Evolutionary conservation across 805 yeast genomes (phyloP), one percentile per base, ranked within the genome.

Genomic region (Vanderwaltozyma tropicalis): DNA sequence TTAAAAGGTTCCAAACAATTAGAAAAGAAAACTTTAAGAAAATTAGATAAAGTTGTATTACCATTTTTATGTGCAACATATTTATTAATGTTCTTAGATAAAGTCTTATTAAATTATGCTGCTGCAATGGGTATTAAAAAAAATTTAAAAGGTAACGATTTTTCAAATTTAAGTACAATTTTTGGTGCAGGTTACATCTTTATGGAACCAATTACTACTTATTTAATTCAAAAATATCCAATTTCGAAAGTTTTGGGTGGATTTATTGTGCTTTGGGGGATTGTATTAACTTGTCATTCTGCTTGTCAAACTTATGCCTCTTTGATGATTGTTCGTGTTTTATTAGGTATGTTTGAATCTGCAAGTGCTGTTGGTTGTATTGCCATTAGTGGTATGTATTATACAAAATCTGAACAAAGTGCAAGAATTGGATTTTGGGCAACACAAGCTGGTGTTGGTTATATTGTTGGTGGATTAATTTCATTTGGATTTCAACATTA

Each of bases 51-150:
- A 6, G 59, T 67, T 29, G 61, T 76, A 15, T 50, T 74, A 52
- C 66, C 77, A 0, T 55, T 74, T 21, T 53, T 76, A 45, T 71
- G 79, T 45, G 59, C 66, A 27, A 67, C 74, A 12, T 76, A 76
- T 45, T 68, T 76, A 39, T 55, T 75, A 14, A 79, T 76, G 59
- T 73, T 72, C 46, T 57, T 76, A 39, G 83, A 77, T 45, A 77
- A 77, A 47, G 65, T 73, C n/a, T 55, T 76, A 35, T 55, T 72
- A 28, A 75, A 76, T 44, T 74, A 76, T 48, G 78, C 82, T 2
- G 78, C 78, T 13, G 76, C 76, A 1, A 72, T 77, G 80, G 81
- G 81, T 1, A 72, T 76, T 46, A 71, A 68, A 48, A 52, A 62
- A 2, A 64, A 72, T 47, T 59, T 74, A 42, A 58, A 61, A 28